These are phyloP conservation scores for Leccinum sublutescens DNA, from an alignment of 768 basidiomycete species.

Conservation along the genomic window DNA sequence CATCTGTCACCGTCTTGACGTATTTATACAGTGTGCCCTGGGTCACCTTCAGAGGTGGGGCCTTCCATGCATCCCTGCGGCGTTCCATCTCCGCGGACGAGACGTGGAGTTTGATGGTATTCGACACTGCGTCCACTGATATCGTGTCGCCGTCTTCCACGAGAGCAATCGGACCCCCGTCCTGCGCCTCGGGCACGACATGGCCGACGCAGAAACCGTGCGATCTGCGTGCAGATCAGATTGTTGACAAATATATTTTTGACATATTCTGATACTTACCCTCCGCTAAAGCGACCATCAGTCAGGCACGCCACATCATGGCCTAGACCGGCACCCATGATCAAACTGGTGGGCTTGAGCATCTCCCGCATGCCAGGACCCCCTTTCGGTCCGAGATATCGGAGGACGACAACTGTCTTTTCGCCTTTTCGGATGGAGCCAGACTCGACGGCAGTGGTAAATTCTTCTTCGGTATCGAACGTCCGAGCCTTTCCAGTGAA, in stretches of 20 bases:
- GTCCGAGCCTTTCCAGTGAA: slow-evolving; percentile 92
- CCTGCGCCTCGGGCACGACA: slow-evolving; percentile 94
- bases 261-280: slow-evolving; percentile 52
- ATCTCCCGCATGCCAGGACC: slow-evolving; percentile 99
- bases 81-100: slow-evolving; percentile 74
- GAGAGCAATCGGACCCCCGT: slow-evolving; percentile 90
- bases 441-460: slow-evolving; percentile 83
- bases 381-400: slow-evolving; percentile 96
- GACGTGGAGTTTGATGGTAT: slow-evolving; percentile 77
- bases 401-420: slow-evolving; percentile 93
- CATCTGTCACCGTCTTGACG: slow-evolving; percentile 82
- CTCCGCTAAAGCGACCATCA: slow-evolving; percentile 97
- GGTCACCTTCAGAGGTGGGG: slow-evolving; percentile 80
- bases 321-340: slow-evolving; percentile 98
- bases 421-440: slow-evolving; percentile 91
- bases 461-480: slow-evolving; percentile 89
- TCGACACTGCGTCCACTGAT: slow-evolving; percentile 84
- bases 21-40: slow-evolving; percentile 91
- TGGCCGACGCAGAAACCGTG: slow-evolving; percentile 98
- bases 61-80: slow-evolving; percentile 71
- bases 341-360: slow-evolving; percentile 95
- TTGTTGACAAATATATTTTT: slow-evolving; percentile 8
- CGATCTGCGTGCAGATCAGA: slow-evolving; percentile 52
- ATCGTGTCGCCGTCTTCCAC: slow-evolving; percentile 87
- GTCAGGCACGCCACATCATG: slow-evolving; percentile 95